Percentiles rank a stretch among this genome's conserved stretches.
phyloP scores from a whole-genome alignment of 495 filamentous ascomycete species.

The Pseudoneurospora amorphoporcata region DNA sequence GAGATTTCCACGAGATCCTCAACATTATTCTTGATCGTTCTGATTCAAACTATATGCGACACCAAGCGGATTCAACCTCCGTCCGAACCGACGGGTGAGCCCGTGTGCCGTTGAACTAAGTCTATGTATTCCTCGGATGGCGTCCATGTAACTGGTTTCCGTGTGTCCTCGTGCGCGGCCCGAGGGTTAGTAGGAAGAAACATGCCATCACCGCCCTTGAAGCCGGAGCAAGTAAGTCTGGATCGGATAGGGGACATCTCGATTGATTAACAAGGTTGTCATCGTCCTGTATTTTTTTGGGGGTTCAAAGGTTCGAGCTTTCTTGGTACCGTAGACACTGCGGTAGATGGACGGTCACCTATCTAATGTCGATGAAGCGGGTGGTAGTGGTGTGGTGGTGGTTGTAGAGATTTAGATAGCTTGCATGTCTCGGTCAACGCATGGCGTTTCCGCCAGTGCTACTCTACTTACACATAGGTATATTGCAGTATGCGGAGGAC shows the following conservation, averaged over 20 bases:
- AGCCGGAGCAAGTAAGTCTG: neutral
- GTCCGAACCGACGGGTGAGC: neutral
- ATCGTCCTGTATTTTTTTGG: neutral
- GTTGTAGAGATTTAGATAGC: neutral
- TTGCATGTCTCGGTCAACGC: neutral
- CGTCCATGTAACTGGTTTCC: neutral
- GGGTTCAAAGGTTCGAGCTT: neutral
- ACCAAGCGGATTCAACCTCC: neutral
- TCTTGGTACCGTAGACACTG: neutral
- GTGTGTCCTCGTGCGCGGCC: neutral
- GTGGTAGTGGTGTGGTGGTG: neutral
- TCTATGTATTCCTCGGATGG: neutral
- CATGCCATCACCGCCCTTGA: neutral
- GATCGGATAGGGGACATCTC: neutral
- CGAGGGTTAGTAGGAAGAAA: neutral
- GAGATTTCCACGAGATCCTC: neutral
- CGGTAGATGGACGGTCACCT: neutral
- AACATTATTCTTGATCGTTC: neutral
- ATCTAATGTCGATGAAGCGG: neutral
- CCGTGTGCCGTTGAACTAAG: neutral
- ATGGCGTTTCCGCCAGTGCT: neutral
- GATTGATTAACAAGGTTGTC: neutral
- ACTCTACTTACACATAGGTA: neutral
- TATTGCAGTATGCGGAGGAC: neutral
- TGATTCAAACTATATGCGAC: neutral